Base-by-base conservation (phyloP, 2,329 filamentous ascomycete genomes). In the Arthrobotrys entomopaga region DNA sequence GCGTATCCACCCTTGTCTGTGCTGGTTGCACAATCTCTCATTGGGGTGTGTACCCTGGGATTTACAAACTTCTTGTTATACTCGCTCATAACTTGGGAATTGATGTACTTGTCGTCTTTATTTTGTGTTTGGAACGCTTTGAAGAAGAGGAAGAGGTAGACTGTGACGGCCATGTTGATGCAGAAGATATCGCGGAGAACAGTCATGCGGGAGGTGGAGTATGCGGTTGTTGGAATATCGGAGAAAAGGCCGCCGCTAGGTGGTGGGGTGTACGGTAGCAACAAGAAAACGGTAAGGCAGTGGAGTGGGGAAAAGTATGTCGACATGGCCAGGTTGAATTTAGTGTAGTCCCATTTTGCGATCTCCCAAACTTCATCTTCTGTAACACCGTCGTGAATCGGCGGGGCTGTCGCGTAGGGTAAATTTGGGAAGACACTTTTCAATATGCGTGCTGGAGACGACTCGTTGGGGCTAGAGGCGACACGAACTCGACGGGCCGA, bases 1-100 rank as follows among this genome's bases (percentile, higher is more conserved):
- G 50, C 69, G 34, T 43, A 69, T 52, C 71, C 71, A n/a, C 65
- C 71, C 8, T 52, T 20, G 2, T 75, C 64, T 16, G 26, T 75
- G 46, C 64, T 75, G 1, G 71, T 75, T 1, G 29, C 77, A 19
- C 77, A 77, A 20, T 79, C 78, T 3, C 77, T 72, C 56, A 74
- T 77, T 34, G 58, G 22, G 6, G 56, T 29, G 78, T 96, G 91
- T n/a, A 96, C 87, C 10, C 89, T 87, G 1, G 95, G 95, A 79
- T 96, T 92, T 0, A 99, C 95, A 79, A 90, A 97, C 83, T 99
- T 99, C 78, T 88, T 91, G 80, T 98, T 92, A 80, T 99, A 99
- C 82, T 99, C 95, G 80, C 93, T 90, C 82, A 98, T 86, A 3
- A 98, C 94, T 82, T 98, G 91, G 78, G 90, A 92, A 78, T 96